Percentiles rank a stretch among this genome's conserved stretches.
These are phyloP conservation scores for Penicillium sp. DNA, from an alignment of 2,329 filamentous ascomycete species.

Conservation along the genomic window DNA sequence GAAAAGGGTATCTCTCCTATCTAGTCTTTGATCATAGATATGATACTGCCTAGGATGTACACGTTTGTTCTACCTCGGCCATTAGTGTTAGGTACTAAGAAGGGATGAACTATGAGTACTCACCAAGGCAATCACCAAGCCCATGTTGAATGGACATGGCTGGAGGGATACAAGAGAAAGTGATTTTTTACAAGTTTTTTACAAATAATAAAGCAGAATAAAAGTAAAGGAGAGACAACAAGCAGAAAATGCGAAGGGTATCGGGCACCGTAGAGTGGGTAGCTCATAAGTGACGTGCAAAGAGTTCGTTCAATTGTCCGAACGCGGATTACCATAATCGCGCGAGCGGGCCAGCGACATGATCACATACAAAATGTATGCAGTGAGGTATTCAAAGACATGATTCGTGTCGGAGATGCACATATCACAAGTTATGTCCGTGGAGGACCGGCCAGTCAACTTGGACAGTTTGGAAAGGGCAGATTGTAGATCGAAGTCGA, in stretches of 20 bases:
- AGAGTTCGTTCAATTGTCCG: neutral
- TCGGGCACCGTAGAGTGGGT: neutral
- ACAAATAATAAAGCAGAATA: neutral
- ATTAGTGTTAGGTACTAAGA: neutral
- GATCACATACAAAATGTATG: slow-evolving; percentile 8
- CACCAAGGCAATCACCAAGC: neutral
- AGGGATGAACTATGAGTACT: neutral
- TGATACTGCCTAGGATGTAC: slow-evolving; percentile 2
- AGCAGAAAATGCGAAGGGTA: neutral
- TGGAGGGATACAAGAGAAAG: neutral
- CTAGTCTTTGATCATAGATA: slow-evolving; percentile 1
- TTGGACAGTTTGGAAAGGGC: slow-evolving; percentile 1
- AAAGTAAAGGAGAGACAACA: neutral
- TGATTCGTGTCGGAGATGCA: neutral
- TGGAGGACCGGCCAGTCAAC: neutral
- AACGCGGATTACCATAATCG: neutral
- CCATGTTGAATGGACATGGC: neutral
- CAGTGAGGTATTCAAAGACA: slow-evolving; percentile 1
- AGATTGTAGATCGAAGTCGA: neutral
- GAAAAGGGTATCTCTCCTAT: neutral
- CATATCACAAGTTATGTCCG: neutral
- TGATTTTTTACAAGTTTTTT: neutral
- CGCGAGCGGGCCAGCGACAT: slow-evolving; percentile 1
- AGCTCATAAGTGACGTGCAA: neutral
- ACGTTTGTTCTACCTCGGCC: neutral